Evolutionary conservation across 2,329 filamentous ascomycete genomes (phyloP).

Genomic region (Didymella exigua): DNA sequence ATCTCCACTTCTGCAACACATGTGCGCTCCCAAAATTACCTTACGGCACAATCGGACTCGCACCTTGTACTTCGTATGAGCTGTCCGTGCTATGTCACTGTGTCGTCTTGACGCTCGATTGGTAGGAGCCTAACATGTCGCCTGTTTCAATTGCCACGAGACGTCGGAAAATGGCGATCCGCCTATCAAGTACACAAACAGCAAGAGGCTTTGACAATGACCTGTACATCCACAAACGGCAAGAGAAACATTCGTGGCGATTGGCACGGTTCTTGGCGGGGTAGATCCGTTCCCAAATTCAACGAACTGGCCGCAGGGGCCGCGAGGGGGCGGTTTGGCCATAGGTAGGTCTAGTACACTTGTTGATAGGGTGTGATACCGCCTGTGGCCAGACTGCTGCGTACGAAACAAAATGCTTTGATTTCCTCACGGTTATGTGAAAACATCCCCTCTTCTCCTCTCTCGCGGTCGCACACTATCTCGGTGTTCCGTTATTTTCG

Average conservation of each 20-base stretch:
- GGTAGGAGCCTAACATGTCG: conserved; percentile 19
- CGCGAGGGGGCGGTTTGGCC: conserved; percentile 13
- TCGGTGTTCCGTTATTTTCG: not conserved
- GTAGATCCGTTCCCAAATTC: conserved; percentile 26
- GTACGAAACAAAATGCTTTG: conserved; percentile 37
- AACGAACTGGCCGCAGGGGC: conserved; percentile 26
- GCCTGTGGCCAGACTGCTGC: conserved; percentile 18
- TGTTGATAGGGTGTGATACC: conserved; percentile 28
- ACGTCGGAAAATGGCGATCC: conserved; percentile 17
- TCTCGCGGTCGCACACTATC: conserved; percentile 5
- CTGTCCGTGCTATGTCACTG: conserved; percentile 5
- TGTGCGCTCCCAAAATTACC: conserved; percentile 16
- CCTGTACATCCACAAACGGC: not conserved
- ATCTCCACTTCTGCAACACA: conserved; percentile 26
- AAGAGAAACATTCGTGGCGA: conserved; percentile 17
- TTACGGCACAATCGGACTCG: conserved; percentile 5
- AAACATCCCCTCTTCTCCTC: conserved; percentile 23
- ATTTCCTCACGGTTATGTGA: conserved; percentile 24
- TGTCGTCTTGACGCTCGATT: conserved; percentile 21
- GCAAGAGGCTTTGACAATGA: not conserved
- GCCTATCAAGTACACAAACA: conserved; percentile 9
- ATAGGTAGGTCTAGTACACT: conserved; percentile 15
- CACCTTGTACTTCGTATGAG: conserved; percentile 4
- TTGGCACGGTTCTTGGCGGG: conserved; percentile 32
- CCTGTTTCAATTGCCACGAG: conserved; percentile 15